Base-by-base conservation (phyloP, 768 basidiomycete species). In the Auricularia sp. region DNA sequence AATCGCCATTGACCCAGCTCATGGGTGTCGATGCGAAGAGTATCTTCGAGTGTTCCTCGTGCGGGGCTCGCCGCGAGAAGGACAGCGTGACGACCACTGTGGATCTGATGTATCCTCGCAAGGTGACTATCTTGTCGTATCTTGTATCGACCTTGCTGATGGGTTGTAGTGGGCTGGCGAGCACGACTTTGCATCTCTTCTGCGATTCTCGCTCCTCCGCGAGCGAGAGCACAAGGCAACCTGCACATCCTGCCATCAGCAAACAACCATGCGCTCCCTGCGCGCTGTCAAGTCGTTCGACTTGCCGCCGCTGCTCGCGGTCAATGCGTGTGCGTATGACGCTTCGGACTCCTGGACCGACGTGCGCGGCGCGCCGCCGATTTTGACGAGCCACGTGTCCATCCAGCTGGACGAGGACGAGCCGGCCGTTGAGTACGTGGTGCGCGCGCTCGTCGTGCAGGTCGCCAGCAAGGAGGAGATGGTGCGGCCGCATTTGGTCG, bases 21-120 rank as follows among this genome's bases (percentile, higher is more conserved):
- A 75, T 95, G 42, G 92, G 92, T 2, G 81, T 98, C 61, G 84
- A 89, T 66, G 86, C 88, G 10, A 87, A 83, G 71, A 95, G 87
- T 59, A 75, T 87, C 58, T 86, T 88, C 51, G 83, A 82, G 2
- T 98, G 97, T 73, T 74, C 80, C 68, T 83, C 78, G 67, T 98
- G 97, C 76, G 85, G 87, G 65, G 80, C 82, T 4, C 79, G 84
- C 14, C 79, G 85, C 62, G 84, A 85, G 68, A 91, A 96, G 73
- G 87, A 89, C 63, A 85, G 87, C 65, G 80, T 89, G 75, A 84
- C 89, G 1, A 93, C 96, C 72, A 81, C 94, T 4, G 75, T 97
- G 18, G 97, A 98, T 71, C 74, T 98, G 73, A 76, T 84, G 11
- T 98, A 98, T 73, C 93, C 94, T 3, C 84, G 88, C 59, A 92